phyloP scores from a whole-genome alignment of 495 filamentous ascomycete genomes.

The Daldinia childiae region DNA sequence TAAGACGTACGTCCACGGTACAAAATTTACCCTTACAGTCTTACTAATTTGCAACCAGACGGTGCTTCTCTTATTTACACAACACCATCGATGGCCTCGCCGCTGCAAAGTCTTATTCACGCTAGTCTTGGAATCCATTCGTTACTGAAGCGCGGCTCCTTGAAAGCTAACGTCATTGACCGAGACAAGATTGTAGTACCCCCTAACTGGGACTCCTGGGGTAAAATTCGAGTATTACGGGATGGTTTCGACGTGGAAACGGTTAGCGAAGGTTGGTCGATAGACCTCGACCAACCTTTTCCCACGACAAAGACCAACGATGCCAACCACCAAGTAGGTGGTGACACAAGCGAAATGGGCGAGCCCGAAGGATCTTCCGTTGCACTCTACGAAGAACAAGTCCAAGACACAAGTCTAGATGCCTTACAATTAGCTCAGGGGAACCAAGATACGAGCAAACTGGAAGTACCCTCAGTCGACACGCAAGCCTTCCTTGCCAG shows the following conservation, averaged over 20 bases:
- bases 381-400: slow-evolving; percentile 78
- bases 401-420: slow-evolving; percentile 74
- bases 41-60: slow-evolving; percentile 62
- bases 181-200: slow-evolving; percentile 94
- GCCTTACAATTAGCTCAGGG: slow-evolving; percentile 62
- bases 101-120: slow-evolving; percentile 83
- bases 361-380: slow-evolving; percentile 67
- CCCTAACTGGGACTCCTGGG: slow-evolving; percentile 98
- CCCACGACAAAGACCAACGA: slow-evolving; percentile 44
- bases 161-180: slow-evolving; percentile 96
- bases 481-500: slow-evolving; percentile 80
- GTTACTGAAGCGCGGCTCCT: slow-evolving; percentile 78
- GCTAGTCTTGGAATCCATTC: slow-evolving; percentile 90
- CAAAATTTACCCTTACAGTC: background rate
- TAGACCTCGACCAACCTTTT: slow-evolving; percentile 74
- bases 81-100: slow-evolving; percentile 78
- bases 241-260: slow-evolving; percentile 94
- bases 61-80: slow-evolving; percentile 93
- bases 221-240: slow-evolving; percentile 92
- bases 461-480: slow-evolving; percentile 79
- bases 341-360: slow-evolving; percentile 11
- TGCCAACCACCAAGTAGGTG: slow-evolving; percentile 17
- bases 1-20: slow-evolving; percentile 72
- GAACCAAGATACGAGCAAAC: slow-evolving; percentile 56
- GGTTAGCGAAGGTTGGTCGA: slow-evolving; percentile 82